Evolutionary conservation across 2,329 filamentous ascomycete genomes (phyloP).

Genomic region (Emmonsiellopsis sp.): DNA sequence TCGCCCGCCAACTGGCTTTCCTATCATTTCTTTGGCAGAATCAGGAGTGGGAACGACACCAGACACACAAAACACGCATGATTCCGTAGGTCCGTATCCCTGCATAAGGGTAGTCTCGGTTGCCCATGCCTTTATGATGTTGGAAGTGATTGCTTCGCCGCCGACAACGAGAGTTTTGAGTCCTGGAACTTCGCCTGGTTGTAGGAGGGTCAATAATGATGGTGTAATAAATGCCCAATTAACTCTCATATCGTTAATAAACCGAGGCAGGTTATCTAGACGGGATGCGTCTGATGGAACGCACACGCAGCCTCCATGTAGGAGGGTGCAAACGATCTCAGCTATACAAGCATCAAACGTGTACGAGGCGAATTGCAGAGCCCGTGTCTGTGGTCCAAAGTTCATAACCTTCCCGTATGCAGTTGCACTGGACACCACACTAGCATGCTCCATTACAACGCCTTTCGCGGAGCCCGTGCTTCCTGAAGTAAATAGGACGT

Average conservation of each 20-base stretch:
- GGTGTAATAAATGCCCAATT: slow-evolving; percentile 81
- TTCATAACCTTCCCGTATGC: slow-evolving; percentile 43
- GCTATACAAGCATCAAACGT: slow-evolving; percentile 48
- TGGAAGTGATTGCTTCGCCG: slow-evolving; percentile 67
- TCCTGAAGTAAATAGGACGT: slow-evolving; percentile 53
- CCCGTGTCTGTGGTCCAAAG: slow-evolving; percentile 40
- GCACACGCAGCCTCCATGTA: slow-evolving; percentile 51
- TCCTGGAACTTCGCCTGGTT: slow-evolving; percentile 56
- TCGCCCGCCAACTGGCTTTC: slow-evolving; percentile 23
- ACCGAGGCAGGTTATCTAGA: slow-evolving; percentile 40
- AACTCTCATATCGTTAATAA: slow-evolving; percentile 49
- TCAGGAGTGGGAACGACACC: slow-evolving; percentile 1
- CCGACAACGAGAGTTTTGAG: slow-evolving; percentile 72
- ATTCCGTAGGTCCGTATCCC: slow-evolving; percentile 72
- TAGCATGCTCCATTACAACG: slow-evolving; percentile 47
- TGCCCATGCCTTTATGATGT: slow-evolving; percentile 62
- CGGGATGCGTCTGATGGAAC: slow-evolving; percentile 45
- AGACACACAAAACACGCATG: slow-evolving; percentile 16
- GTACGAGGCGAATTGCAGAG: slow-evolving; percentile 49
- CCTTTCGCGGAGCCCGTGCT: slow-evolving; percentile 47
- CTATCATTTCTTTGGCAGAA: slow-evolving; percentile 28
- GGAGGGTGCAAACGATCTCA: slow-evolving; percentile 47
- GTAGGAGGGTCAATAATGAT: slow-evolving; percentile 67
- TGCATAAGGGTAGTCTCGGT: slow-evolving; percentile 57
- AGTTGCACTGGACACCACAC: slow-evolving; percentile 47